Base-by-base conservation (phyloP, 805 yeast genomes). In the Helenozyma rhizophorensis region DNA sequence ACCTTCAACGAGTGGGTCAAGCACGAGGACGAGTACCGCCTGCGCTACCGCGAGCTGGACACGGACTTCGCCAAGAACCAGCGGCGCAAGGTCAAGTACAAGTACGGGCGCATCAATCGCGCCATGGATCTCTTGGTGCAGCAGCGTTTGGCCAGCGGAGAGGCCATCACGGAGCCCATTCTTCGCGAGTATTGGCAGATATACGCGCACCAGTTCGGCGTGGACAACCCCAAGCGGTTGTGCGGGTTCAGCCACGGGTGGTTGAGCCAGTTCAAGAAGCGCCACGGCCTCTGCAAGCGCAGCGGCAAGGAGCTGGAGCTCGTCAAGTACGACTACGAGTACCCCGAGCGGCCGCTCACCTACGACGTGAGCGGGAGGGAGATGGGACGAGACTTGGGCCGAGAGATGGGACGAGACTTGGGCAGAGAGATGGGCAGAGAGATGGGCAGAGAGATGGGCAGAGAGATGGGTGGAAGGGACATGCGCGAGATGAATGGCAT, bases 1-100 rank as follows among this genome's bases (percentile, higher is more conserved):
- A 68, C 77, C 11, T 69, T 77, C 42, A 68, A 76, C 45, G 82
- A 76, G 46, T 77, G 83, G 83, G 48, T 77, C 25, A 76, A 74
- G 50, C 60, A 67, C 37, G 82, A 77, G 48, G 54, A 44, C 3
- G 74, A 74, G 14, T 52, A 76, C 25, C 49, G 80, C n/a, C 57
- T 56, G 29, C 52, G 79, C 30, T 65, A 63, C 42, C 56, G 48
- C 32, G 67, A 60, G 36, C 53, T 60, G 30, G 47, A 50, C 15
- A 22, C 49, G 4, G 60, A 57, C 29, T 49, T 57, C 28, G 57
- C 52, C 35, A 53, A 54, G 28, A 48, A 50, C 32, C 58, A 72
- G 21, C 62, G 70, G 39, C 51, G 79, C 14, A 74, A 68, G 46
- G 65, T 65, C 23, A 65, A 66, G 34, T 76, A 62, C 56, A 77